Percentiles rank a stretch among this genome's conserved stretches.
Evolutionary conservation across 2,329 filamentous ascomycete species (phyloP).

Genomic region (Mariannaea elegans): DNA sequence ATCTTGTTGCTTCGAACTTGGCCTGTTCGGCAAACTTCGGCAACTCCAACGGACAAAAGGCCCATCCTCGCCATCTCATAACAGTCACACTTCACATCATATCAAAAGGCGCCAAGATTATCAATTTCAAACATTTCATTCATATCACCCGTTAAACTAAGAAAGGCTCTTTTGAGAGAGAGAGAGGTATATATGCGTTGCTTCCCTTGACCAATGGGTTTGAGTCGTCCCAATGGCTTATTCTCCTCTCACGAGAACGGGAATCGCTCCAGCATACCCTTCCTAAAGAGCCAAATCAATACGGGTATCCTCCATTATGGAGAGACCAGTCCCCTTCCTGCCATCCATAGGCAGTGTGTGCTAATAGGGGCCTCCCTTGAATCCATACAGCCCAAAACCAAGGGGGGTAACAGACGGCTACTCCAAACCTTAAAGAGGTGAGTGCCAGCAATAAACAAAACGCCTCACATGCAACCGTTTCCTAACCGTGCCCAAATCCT

Average conservation of each 20-base stretch:
- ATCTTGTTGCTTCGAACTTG: not conserved
- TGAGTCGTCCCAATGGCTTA: not conserved
- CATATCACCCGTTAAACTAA: not conserved
- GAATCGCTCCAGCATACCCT: not conserved
- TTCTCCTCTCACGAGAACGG: not conserved
- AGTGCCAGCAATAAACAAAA: slow-evolving; percentile 38
- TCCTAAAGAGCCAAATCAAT: slow-evolving; percentile 1
- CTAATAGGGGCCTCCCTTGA: not conserved
- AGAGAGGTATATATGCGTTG: not conserved
- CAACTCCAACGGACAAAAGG: not conserved
- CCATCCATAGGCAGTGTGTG: slow-evolving; percentile 1
- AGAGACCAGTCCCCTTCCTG: slow-evolving; percentile 12
- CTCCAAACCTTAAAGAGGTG: slow-evolving; percentile 9
- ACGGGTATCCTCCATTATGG: slow-evolving; percentile 17
- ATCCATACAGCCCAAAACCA: slow-evolving; percentile 1
- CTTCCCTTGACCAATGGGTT: not conserved
- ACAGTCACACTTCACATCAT: not conserved
- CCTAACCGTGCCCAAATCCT: slow-evolving; percentile 29
- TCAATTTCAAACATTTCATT: slow-evolving; percentile 6
- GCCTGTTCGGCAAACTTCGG: slow-evolving; percentile 16
- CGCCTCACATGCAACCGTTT: slow-evolving; percentile 42
- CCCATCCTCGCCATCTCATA: not conserved
- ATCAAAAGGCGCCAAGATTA: not conserved
- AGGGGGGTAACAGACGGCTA: slow-evolving; percentile 2
- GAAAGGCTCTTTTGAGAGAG: not conserved